Evolutionary conservation across 192 early-diverging fungal species (phyloP).

Genomic region (Backusella psychrophila): DNA sequence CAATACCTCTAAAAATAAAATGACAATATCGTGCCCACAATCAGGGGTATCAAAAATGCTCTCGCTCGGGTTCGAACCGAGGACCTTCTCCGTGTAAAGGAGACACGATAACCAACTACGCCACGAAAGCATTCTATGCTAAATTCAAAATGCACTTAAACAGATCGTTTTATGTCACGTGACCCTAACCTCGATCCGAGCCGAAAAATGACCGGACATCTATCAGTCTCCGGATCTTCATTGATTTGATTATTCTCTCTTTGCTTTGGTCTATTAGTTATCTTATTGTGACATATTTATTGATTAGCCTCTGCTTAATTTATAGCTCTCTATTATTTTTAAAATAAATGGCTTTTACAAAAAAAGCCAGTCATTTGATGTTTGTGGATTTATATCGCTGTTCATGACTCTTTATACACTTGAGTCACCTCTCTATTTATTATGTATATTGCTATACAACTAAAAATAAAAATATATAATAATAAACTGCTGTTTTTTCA

Average conservation of each 20-base stretch:
- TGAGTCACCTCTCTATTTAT: neutral
- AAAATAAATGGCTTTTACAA: no score
- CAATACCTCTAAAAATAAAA: neutral
- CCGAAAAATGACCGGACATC: neutral
- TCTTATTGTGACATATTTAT: no score
- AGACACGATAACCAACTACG: conserved; percentile 4
- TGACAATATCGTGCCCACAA: neutral
- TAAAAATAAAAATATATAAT: neutral
- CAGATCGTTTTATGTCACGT: neutral
- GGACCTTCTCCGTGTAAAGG: conserved; percentile 1
- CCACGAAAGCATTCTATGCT: neutral
- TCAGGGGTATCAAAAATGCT: neutral
- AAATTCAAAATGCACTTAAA: neutral
- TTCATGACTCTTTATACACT: neutral
- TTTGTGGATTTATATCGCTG: neutral
- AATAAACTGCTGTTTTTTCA: neutral
- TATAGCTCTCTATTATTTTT: no score
- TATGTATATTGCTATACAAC: neutral
- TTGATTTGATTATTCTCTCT: no score
- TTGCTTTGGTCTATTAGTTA: no score
- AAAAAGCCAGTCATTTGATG: no score
- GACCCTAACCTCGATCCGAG: neutral
- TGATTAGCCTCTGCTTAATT: no score
- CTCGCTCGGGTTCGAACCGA: neutral
- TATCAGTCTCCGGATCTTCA: neutral